Evolutionary conservation across 176 grass and related monocot genomes (phyloP), one percentile per base, ranked within the genome.

Genomic region (Phragmites australis): DNA sequence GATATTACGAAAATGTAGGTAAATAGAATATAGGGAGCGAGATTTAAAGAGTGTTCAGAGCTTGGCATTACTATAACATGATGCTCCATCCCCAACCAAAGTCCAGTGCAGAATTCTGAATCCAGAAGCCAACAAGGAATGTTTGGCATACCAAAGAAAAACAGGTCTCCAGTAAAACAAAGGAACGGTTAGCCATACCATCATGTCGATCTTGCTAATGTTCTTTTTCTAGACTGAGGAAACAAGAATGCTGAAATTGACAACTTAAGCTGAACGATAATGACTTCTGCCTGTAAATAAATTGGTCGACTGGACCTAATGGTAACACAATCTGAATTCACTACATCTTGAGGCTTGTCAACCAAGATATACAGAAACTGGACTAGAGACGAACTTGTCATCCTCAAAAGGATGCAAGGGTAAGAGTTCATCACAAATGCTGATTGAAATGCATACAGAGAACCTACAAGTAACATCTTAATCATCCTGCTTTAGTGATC

Each of bases 401-500:
- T 76, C 29, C 19, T 70, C 2, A 2, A 25, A 51, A 19, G 1
- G 44, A 76, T 53, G 31, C 14, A 25, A 6, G 25, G 31, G 9
- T 45, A 25, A 81, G 21, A 70, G 17, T 6, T 50, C 79, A 47
- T 27, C 37, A 54, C 18, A 49, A 46, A 51, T 1, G 3, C 15
- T 18, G 31, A 32, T 22, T 32, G 57, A 39, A 71, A 52, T 71
- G 40, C 18, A 54, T n/a, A 31, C n/a, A 57, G 47, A 74, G 27
- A 55, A 70, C 58, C 47, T 68, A 68, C 71, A 25, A 0, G 53
- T 79, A 75, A 58, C 74, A 88, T 65, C 81, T 30, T 67, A 61
- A 64, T 44, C 48, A 67, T 81, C 82, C 51, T 70, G 54, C 37
- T 70, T 8, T 9, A 50, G 40, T 75, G 29, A 34, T 70, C 81